These are phyloP conservation scores for Combretum micranthum DNA, from an alignment of 345 rosid genomes.

Conservation along the genomic window DNA sequence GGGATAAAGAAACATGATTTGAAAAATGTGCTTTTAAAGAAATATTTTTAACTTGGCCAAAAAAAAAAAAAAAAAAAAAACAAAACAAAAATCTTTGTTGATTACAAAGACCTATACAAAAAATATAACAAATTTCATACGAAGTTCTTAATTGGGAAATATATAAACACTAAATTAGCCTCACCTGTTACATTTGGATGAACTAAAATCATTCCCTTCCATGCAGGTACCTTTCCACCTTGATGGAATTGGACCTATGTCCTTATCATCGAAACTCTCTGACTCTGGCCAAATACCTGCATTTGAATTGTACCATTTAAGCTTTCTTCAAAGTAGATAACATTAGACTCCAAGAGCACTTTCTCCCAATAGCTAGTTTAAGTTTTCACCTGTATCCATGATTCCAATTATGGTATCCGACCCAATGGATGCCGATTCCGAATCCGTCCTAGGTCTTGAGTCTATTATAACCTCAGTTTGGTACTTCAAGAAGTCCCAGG, in stretches of 20 bases:
- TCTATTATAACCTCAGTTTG: constrained; percentile 44
- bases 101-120: too few species aligned
- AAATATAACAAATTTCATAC: too few species aligned
- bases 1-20: neutral
- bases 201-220: constrained; percentile 30
- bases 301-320: neutral
- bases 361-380: too few species aligned
- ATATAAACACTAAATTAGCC: too few species aligned
- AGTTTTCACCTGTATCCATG: constrained; percentile 53
- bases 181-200: constrained; percentile 67
- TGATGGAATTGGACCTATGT: constrained; percentile 47
- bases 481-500: constrained; percentile 84
- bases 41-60: too few species aligned
- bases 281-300: constrained; percentile 91
- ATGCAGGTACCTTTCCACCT: constrained; percentile 75
- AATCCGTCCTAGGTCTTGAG: constrained; percentile 24
- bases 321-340: too few species aligned
- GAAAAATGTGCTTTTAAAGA: neutral
- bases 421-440: constrained; percentile 20
- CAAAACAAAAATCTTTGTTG: too few species aligned
- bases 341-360: too few species aligned
- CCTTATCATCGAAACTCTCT: constrained; percentile 61
- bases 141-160: too few species aligned
- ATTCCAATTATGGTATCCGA: constrained; percentile 58
- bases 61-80: too few species aligned